These are phyloP conservation scores for Linnemannia elongata DNA, from an alignment of 192 early-diverging fungal species.

Conservation along the genomic window DNA sequence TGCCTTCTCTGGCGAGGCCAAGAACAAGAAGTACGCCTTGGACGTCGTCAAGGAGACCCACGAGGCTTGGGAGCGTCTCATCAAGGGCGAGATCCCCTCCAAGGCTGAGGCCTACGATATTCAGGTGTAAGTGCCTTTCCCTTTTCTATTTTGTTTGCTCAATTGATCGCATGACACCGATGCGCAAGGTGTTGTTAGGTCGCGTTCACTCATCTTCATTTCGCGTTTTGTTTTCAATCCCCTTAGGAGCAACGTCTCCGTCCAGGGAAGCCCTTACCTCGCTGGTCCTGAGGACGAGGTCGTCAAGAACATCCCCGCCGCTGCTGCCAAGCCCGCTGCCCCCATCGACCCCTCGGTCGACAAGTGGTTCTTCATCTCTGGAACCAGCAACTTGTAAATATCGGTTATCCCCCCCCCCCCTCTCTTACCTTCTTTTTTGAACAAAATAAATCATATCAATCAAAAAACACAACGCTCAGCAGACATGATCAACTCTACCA, in stretches of 20 bases:
- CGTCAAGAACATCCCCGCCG: slow-evolving; percentile 71
- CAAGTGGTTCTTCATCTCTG: slow-evolving; percentile 99
- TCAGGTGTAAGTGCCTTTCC: slow-evolving; percentile 64
- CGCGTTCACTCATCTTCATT: background rate
- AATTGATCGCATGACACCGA: background rate
- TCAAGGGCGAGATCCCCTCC: slow-evolving; percentile 72
- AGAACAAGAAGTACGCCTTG: slow-evolving; percentile 90
- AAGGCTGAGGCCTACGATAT: slow-evolving; percentile 84
- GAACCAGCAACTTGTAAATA: slow-evolving; percentile 71
- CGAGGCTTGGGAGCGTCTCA: slow-evolving; percentile 93
- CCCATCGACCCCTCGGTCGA: slow-evolving; percentile 91
- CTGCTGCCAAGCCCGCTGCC: slow-evolving; percentile 66
- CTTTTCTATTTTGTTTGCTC: slow-evolving; percentile 1
- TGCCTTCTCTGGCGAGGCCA: slow-evolving; percentile 93
- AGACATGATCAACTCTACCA: background rate
- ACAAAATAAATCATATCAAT: background rate
- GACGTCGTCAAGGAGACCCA: slow-evolving; percentile 93
- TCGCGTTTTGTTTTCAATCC: background rate
- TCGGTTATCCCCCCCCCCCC: background rate
- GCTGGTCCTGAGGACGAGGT: slow-evolving; percentile 69
- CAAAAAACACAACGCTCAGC: background rate
- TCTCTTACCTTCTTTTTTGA: background rate
- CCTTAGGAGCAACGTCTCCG: slow-evolving; percentile 75
- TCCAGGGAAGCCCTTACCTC: slow-evolving; percentile 81
- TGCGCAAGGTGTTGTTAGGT: background rate